Evolutionary conservation across 768 basidiomycete genomes (phyloP).

Genomic region (Rickenella mellea): DNA sequence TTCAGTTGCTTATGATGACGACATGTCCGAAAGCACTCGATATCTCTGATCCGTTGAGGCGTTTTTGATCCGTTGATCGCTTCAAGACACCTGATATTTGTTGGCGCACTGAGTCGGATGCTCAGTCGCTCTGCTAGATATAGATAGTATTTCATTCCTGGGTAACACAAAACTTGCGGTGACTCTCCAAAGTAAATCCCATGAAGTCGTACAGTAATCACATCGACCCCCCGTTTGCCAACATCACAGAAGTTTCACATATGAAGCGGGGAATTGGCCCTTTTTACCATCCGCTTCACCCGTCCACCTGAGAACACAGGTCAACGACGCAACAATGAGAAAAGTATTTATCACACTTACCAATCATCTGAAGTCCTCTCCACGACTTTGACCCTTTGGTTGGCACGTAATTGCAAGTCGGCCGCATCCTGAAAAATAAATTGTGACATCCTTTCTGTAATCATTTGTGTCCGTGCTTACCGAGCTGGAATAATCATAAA

Average conservation of each 20-base stretch:
- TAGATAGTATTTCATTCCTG: too few relatives aligned
- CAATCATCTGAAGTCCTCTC: slow-evolving; percentile 69
- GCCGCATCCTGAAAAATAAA: slow-evolving; percentile 44
- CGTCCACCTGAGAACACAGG: slow-evolving; percentile 46
- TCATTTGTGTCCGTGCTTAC: slow-evolving; percentile 24
- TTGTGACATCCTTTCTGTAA: background rate
- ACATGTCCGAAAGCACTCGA: too few relatives aligned
- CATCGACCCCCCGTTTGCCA: too few relatives aligned
- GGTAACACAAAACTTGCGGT: too few relatives aligned
- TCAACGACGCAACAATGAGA: slow-evolving; percentile 7
- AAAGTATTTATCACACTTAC: slow-evolving; percentile 28
- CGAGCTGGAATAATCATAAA: slow-evolving; percentile 65
- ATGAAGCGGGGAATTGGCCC: slow-evolving; percentile 61
- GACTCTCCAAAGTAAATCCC: too few relatives aligned
- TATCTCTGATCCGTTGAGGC: too few relatives aligned
- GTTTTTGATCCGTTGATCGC: too few relatives aligned
- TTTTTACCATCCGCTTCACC: slow-evolving; percentile 48
- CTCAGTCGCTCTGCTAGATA: too few relatives aligned
- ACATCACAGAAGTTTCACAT: slow-evolving; percentile 48
- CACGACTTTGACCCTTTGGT: slow-evolving; percentile 50
- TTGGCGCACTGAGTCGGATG: too few relatives aligned
- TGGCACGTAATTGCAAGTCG: slow-evolving; percentile 52
- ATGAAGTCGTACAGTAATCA: too few relatives aligned
- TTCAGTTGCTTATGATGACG: too few relatives aligned
- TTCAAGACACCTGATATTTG: too few relatives aligned